Conservation (phyloP, 1,284 basidiomycete species). For the Filobasidium uniguttulatum region DNA sequence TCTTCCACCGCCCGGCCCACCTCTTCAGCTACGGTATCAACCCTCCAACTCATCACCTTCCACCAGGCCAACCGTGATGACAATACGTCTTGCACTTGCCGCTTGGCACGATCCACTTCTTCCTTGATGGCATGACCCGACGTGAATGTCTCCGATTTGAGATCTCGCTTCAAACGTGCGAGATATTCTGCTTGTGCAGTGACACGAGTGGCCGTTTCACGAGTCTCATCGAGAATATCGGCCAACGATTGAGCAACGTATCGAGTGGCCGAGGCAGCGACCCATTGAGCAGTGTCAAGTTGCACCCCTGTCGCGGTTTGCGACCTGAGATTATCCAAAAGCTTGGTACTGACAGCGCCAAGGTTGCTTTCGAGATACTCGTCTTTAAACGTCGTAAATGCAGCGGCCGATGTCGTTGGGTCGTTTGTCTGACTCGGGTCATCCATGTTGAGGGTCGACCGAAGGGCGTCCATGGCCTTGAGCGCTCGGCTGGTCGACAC, state of each 20-base stretch:
- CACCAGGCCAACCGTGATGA: constrained; percentile 49
- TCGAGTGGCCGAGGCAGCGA: neutral
- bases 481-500: constrained; percentile 24
- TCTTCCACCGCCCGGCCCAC: constrained; percentile 45
- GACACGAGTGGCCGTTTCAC: neutral
- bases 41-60: constrained; percentile 45
- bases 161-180: neutral
- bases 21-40: constrained; percentile 56
- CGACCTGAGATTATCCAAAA: neutral
- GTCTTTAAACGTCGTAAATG: constrained; percentile 27
- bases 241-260: neutral
- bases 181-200: neutral
- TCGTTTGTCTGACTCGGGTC: constrained; percentile 15
- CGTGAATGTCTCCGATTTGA: neutral
- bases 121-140: constrained; percentile 38
- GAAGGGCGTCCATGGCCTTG: constrained; percentile 22
- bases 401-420: constrained; percentile 2
- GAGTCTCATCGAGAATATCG: neutral
- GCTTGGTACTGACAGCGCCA: constrained; percentile 6
- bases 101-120: constrained; percentile 43
- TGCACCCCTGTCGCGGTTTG: neutral
- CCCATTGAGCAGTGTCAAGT: neutral
- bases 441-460: constrained; percentile 4
- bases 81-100: constrained; percentile 45
- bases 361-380: constrained; percentile 27